Evolutionary conservation across 805 yeast genomes (phyloP).

Genomic region (Teunomyces stri): DNA sequence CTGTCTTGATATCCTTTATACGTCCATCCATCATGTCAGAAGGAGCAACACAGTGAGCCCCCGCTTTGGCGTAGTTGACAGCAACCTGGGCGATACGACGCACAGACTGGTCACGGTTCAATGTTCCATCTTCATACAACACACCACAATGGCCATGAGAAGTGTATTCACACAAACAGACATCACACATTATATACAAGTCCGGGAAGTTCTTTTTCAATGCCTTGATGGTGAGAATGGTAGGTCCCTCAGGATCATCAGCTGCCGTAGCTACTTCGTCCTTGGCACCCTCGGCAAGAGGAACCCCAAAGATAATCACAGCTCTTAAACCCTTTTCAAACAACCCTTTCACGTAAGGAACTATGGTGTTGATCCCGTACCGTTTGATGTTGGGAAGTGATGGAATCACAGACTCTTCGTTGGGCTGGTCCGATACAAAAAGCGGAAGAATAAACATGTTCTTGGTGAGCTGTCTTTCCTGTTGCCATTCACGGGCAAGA

Average conservation of each 20-base stretch:
- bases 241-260: conserved; percentile 96
- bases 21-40: conserved; percentile 98
- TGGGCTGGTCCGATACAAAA: conserved; percentile 76
- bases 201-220: conserved; percentile 70
- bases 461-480: conserved; percentile 76
- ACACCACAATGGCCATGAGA: conserved; percentile 98
- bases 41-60: conserved; percentile 95
- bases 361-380: conserved; percentile 75
- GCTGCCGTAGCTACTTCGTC: conserved; percentile 86
- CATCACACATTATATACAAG: conserved; percentile 87
- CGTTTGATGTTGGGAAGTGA: conserved; percentile 87
- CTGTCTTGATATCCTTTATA: conserved; percentile 80
- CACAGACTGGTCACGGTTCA: conserved; percentile 72
- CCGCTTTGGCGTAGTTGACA: conserved; percentile 91
- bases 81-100: conserved; percentile 91
- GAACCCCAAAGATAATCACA: conserved; percentile 91
- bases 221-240: conserved; percentile 70
- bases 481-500: conserved; percentile 86
- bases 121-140: conserved; percentile 79
- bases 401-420: conserved; percentile 72
- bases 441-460: conserved; percentile 91
- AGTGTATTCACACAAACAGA: conserved; percentile 95
- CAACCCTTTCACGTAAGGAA: conserved; percentile 66
- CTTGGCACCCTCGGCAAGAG: conserved; percentile 68
- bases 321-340: conserved; percentile 80